Evolutionary conservation across 176 grass and related monocot species (phyloP).

Genomic region (Triticum turgidum): DNA sequence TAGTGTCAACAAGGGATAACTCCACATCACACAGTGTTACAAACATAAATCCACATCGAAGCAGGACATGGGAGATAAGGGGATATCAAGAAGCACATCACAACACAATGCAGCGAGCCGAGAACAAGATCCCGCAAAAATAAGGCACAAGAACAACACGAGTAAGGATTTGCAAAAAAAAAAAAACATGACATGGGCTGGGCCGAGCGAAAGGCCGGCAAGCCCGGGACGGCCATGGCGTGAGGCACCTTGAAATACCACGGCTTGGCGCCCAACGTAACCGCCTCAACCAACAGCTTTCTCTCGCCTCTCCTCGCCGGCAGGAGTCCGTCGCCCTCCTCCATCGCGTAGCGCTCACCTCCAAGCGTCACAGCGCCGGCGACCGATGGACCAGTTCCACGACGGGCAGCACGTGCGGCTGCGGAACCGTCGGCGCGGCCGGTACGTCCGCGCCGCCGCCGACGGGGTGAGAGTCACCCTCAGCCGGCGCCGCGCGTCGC

Average conservation of each 20-base stretch:
- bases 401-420: conserved; percentile 8
- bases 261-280: background rate
- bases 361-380: background rate
- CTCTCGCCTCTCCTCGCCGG: background rate
- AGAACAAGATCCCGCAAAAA: too few relatives aligned
- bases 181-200: too few relatives aligned
- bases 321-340: background rate
- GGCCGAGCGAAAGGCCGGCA: too few relatives aligned
- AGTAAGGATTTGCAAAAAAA: too few relatives aligned
- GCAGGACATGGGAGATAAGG: too few relatives aligned
- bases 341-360: background rate
- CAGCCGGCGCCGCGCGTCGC: background rate
- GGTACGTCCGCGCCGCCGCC: conserved; percentile 18
- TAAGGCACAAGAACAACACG: too few relatives aligned
- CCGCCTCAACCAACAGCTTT: background rate
- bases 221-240: background rate
- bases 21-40: too few relatives aligned
- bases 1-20: too few relatives aligned
- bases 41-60: too few relatives aligned
- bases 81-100: too few relatives aligned
- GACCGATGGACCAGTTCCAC: conserved; percentile 9
- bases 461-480: background rate
- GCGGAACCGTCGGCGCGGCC: background rate
- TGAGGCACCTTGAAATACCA: background rate
- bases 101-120: too few relatives aligned